These are phyloP conservation scores for Aristolochia californica DNA, from an alignment of 164 flowering plant genomes.

Conservation along the genomic window DNA sequence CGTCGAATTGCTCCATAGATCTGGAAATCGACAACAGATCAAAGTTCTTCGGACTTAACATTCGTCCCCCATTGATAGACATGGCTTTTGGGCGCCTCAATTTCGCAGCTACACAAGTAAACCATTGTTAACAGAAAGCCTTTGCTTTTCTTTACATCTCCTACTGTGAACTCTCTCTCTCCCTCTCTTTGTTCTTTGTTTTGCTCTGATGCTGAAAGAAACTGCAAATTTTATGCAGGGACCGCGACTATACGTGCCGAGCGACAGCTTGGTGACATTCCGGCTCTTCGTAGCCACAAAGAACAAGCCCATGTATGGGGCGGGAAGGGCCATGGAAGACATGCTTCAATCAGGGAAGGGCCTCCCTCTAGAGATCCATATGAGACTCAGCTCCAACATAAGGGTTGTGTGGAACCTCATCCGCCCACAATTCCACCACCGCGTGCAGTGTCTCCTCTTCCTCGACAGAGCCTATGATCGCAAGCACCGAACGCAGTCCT, in stretches of 20 bases:
- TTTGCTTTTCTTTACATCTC: too few relatives aligned
- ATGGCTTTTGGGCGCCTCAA: slow-evolving; percentile 42
- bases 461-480: slow-evolving; percentile 24
- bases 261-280: too few relatives aligned
- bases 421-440: slow-evolving; percentile 39
- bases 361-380: slow-evolving; percentile 32
- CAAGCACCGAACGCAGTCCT: slow-evolving; percentile 32
- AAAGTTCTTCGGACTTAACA: slow-evolving; percentile 56
- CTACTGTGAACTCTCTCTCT: too few relatives aligned
- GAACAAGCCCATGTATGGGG: slow-evolving; percentile 83
- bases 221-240: slow-evolving; percentile 17
- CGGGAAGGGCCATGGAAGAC: slow-evolving; percentile 69
- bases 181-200: too few relatives aligned
- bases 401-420: slow-evolving; percentile 40
- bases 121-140: neutral
- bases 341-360: slow-evolving; percentile 56
- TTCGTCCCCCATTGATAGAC: slow-evolving; percentile 36
- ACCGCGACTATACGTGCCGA: slow-evolving; percentile 26
- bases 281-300: slow-evolving; percentile 54
- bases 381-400: slow-evolving; percentile 34
- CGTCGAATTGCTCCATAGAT: slow-evolving; percentile 45
- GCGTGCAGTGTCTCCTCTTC: slow-evolving; percentile 25
- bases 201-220: too few relatives aligned
- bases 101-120: slow-evolving; percentile 45
- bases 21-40: slow-evolving; percentile 54